Conservation (phyloP, 2,329 filamentous ascomycete species). For the Sarocladium strictum region DNA sequence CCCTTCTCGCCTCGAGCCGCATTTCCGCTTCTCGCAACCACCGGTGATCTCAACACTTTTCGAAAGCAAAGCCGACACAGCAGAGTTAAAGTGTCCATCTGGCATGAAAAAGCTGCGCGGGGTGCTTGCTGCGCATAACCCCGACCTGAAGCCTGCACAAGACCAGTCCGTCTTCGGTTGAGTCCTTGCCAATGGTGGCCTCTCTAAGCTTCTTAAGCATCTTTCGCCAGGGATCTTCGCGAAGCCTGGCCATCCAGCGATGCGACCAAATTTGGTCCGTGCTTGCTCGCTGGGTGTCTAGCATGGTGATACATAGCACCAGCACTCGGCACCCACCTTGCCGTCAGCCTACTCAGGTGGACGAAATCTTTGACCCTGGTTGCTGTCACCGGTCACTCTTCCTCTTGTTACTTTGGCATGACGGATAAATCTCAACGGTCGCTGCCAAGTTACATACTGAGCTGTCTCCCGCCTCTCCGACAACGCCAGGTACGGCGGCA, state of each 20-base stretch:
- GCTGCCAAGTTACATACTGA: not conserved
- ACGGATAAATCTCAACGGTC: not conserved
- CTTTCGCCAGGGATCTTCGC: not conserved
- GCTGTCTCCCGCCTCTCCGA: not conserved
- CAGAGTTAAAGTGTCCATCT: not conserved
- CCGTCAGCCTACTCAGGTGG: too few relatives aligned
- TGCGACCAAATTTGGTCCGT: not conserved
- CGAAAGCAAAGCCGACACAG: too few relatives aligned
- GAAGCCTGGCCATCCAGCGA: not conserved
- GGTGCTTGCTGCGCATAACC: slow-evolving; percentile 7
- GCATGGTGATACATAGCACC: too few relatives aligned
- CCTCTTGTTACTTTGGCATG: not conserved
- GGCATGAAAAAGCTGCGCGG: slow-evolving; percentile 4
- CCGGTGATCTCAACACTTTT: too few relatives aligned
- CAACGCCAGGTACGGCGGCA: not conserved
- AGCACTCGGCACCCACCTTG: not conserved
- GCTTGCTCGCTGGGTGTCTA: too few relatives aligned
- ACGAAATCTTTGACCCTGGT: not conserved
- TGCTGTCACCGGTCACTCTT: not conserved
- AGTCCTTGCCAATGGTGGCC: not conserved
- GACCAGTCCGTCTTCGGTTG: not conserved
- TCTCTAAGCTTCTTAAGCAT: not conserved
- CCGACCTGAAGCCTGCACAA: slow-evolving; percentile 5
- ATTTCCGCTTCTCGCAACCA: too few relatives aligned
- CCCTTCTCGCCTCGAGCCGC: too few relatives aligned